Evolutionary conservation across 78 protist species (phyloP).

Genomic region (Speleostelium caveatum): DNA sequence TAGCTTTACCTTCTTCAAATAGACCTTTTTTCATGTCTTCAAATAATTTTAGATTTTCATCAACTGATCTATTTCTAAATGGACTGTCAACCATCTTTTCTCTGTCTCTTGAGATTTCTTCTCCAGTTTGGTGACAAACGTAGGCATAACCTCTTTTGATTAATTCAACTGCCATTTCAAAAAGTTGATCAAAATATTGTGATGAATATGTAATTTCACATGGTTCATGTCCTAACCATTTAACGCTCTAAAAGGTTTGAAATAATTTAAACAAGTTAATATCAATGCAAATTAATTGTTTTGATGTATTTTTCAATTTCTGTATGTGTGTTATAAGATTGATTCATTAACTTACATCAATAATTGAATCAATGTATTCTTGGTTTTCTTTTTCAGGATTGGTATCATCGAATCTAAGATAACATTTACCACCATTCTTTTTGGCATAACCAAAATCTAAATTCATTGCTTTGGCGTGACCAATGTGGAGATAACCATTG

Average conservation of each 20-base stretch:
- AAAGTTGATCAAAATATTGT: conserved; percentile 95
- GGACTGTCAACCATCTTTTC: conserved; percentile 86
- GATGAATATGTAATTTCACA: conserved; percentile 92
- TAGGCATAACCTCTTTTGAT: conserved; percentile 94
- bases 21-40: conserved; percentile 95
- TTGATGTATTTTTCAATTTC: background rate
- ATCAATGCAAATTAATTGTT: background rate
- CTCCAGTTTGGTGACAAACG: conserved; percentile 93
- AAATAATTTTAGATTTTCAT: conserved; percentile 93
- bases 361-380: conserved; percentile 93
- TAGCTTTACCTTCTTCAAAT: conserved; percentile 93
- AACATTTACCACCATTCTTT: conserved; percentile 87
- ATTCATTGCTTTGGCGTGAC: conserved; percentile 99
- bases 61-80: conserved; percentile 94
- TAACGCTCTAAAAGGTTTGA: conserved; percentile 84
- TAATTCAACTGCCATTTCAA: conserved; percentile 95
- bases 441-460: conserved; percentile 96
- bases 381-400: conserved; percentile 98
- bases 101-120: conserved; percentile 80
- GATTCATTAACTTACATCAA: conserved; percentile 67
- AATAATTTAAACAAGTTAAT: too few species aligned
- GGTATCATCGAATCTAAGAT: conserved; percentile 99
- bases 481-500: conserved; percentile 99
- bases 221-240: conserved; percentile 97
- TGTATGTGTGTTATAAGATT: too few species aligned